Evolutionary conservation across 768 basidiomycete species (phyloP).

Genomic region (Leccinum arenicola): DNA sequence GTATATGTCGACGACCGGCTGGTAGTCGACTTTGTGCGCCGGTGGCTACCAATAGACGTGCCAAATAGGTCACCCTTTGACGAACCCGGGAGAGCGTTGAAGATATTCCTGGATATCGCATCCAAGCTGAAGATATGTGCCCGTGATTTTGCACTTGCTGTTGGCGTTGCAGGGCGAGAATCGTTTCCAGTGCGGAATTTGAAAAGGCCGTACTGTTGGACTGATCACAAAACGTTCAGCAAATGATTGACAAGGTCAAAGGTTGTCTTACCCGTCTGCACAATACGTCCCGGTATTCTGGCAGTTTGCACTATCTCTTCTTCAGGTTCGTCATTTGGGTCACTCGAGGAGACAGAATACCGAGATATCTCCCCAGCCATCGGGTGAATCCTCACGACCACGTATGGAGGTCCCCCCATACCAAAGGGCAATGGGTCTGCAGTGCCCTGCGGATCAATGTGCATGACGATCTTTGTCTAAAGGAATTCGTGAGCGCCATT

Average conservation of each 20-base stretch:
- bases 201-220: constrained; percentile 87
- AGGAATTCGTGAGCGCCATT: constrained; percentile 6
- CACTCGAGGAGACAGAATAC: constrained; percentile 71
- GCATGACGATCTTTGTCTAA: constrained; percentile 85
- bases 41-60: constrained; percentile 64
- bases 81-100: constrained; percentile 65
- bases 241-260: neutral
- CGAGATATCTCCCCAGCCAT: constrained; percentile 81
- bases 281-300: constrained; percentile 69
- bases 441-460: constrained; percentile 73
- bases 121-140: constrained; percentile 90
- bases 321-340: constrained; percentile 69
- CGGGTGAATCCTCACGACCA: constrained; percentile 79
- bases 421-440: constrained; percentile 81
- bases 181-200: constrained; percentile 77
- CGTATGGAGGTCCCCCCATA: constrained; percentile 64
- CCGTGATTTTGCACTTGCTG: constrained; percentile 63
- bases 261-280: constrained; percentile 72
- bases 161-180: constrained; percentile 84
- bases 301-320: constrained; percentile 82
- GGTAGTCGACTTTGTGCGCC: constrained; percentile 57
- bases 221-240: constrained; percentile 36
- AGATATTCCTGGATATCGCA: constrained; percentile 85
- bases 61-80: constrained; percentile 75
- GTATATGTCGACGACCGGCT: constrained; percentile 76